These are phyloP conservation scores for Botryobasidium botryosum DNA, from an alignment of 768 basidiomycete species.

Conservation along the genomic window DNA sequence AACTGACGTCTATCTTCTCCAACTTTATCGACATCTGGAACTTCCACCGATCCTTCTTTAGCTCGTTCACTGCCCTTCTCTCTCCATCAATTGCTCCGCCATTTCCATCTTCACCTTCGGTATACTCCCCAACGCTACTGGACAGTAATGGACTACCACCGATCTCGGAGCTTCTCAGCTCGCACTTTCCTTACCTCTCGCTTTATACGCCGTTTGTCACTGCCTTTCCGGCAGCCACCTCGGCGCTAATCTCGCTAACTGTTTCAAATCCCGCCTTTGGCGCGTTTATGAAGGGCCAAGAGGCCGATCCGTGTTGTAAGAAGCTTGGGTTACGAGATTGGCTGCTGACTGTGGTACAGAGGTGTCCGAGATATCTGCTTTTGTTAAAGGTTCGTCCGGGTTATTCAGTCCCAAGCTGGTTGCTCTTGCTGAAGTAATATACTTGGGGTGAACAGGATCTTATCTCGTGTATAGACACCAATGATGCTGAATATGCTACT, in stretches of 20 bases:
- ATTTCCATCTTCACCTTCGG: too few relatives aligned
- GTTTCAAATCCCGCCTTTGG: conserved; percentile 37
- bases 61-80: conserved; percentile 35
- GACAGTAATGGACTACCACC: too few relatives aligned
- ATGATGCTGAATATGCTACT: conserved; percentile 49
- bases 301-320: conserved; percentile 51
- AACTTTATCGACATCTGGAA: conserved; percentile 91
- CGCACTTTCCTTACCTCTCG: conserved; percentile 79
- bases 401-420: neutral
- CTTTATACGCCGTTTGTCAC: conserved; percentile 76
- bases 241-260: neutral
- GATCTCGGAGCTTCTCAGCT: conserved; percentile 38
- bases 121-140: too few relatives aligned
- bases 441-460: conserved; percentile 32
- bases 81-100: too few relatives aligned
- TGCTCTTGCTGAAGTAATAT: neutral
- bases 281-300: conserved; percentile 43
- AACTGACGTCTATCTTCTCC: conserved; percentile 61
- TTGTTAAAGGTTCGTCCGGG: conserved; percentile 34
- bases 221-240: conserved; percentile 42
- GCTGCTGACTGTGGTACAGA: conserved; percentile 73
- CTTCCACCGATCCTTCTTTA: conserved; percentile 58
- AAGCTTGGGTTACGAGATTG: conserved; percentile 68
- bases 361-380: conserved; percentile 74
- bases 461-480: conserved; percentile 42